phyloP scores from a whole-genome alignment of 768 basidiomycete genomes.

The Rhodotorula taiwanensis region DNA sequence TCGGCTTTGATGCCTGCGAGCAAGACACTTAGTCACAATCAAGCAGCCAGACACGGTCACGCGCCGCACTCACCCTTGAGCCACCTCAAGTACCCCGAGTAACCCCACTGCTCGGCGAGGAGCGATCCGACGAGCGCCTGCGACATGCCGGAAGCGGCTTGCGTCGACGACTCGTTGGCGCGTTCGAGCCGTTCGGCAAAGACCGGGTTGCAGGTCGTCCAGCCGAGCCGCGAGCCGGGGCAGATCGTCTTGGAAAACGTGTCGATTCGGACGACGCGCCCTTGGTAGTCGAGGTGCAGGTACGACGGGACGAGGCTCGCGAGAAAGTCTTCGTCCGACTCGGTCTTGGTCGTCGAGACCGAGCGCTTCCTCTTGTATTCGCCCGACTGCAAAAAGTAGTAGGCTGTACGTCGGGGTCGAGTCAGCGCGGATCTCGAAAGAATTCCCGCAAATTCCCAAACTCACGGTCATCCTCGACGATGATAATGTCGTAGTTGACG shows the following conservation, averaged over 20 bases:
- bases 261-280: constrained; percentile 75
- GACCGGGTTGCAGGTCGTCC: constrained; percentile 67
- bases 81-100: constrained; percentile 70
- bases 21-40: neutral
- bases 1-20: constrained; percentile 52
- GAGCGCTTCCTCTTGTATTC: constrained; percentile 50
- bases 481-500: constrained; percentile 70
- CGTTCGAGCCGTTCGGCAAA: constrained; percentile 71
- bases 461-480: constrained; percentile 68
- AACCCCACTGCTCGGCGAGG: constrained; percentile 58
- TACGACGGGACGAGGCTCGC: constrained; percentile 41
- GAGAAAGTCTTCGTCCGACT: constrained; percentile 46
- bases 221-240: constrained; percentile 70
- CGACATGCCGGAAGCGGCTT: constrained; percentile 64
- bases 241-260: constrained; percentile 67
- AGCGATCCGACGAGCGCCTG: constrained; percentile 61
- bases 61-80: constrained; percentile 53
- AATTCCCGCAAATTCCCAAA: neutral
- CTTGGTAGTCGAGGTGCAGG: constrained; percentile 64
- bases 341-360: constrained; percentile 36
- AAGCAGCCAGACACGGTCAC: no score
- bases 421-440: no score
- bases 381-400: constrained; percentile 65
- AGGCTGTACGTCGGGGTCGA: constrained; percentile 45
- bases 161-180: constrained; percentile 61